Evolutionary conservation across 2,329 filamentous ascomycete genomes (phyloP).

Genomic region (Epichloe glyceriae): DNA sequence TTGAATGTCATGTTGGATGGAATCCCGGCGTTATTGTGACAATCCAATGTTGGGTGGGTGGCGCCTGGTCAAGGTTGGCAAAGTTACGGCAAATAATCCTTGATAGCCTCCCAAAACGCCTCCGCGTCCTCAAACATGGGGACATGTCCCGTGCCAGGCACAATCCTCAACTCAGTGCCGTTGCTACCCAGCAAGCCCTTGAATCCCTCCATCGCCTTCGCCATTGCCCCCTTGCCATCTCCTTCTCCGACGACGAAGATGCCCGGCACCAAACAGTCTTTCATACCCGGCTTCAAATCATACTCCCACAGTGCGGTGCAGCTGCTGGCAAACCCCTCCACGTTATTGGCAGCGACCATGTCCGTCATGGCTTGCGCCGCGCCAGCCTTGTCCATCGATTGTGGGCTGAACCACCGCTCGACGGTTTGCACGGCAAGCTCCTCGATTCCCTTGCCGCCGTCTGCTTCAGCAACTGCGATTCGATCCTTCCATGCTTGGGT

Average conservation of each 20-base stretch:
- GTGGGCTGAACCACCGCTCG: constrained; percentile 64
- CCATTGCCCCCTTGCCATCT: constrained; percentile 58
- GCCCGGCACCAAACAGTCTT: constrained; percentile 40
- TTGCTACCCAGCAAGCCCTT: constrained; percentile 39
- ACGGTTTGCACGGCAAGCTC: constrained; percentile 60
- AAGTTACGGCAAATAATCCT: constrained; percentile 12
- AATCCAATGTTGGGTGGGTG: too few species aligned
- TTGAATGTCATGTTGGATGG: too few species aligned
- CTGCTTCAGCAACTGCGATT: constrained; percentile 49
- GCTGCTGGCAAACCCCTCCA: constrained; percentile 55
- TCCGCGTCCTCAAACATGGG: constrained; percentile 69
- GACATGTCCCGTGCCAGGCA: constrained; percentile 63
- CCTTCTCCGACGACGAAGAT: constrained; percentile 59
- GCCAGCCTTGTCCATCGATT: constrained; percentile 31
- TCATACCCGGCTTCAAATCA: constrained; percentile 47
- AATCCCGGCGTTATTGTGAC: too few species aligned
- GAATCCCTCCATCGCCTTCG: constrained; percentile 70
- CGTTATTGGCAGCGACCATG: constrained; percentile 56
- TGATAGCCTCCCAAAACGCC: constrained; percentile 52
- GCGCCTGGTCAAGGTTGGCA: too few species aligned
- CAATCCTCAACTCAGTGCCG: constrained; percentile 46
- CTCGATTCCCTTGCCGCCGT: constrained; percentile 45
- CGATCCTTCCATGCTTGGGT: constrained; percentile 69
- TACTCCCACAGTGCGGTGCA: constrained; percentile 63
- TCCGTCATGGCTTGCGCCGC: constrained; percentile 45